A percentile compares a stretch with the other conserved stretches of the same genome.
These are phyloP conservation scores for Phytopythium litorale DNA, from an alignment of 352 stramenopile genomes.

Conservation along the genomic window DNA sequence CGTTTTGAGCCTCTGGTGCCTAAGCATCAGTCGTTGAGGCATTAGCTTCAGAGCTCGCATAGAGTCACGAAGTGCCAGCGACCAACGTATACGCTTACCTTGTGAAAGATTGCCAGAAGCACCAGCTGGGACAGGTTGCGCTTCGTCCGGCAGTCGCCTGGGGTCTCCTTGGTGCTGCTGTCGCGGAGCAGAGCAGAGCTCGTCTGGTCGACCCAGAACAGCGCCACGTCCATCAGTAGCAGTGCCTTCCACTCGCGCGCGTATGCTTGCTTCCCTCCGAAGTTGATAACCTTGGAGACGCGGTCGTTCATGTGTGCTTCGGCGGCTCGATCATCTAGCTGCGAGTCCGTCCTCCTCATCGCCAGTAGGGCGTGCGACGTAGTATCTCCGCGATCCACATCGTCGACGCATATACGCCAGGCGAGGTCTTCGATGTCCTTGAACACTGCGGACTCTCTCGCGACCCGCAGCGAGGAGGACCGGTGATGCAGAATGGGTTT, in stretches of 20 bases:
- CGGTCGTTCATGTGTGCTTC: constrained; percentile 27
- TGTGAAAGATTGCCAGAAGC: constrained; percentile 38
- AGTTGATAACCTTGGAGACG: constrained; percentile 43
- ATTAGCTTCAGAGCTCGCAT: background rate
- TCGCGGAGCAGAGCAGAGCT: background rate
- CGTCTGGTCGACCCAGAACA: constrained; percentile 50
- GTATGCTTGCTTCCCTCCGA: constrained; percentile 65
- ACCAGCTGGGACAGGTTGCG: constrained; percentile 15
- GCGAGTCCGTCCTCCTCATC: background rate
- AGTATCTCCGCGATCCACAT: background rate
- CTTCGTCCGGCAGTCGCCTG: constrained; percentile 13
- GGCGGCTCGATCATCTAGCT: constrained; percentile 10
- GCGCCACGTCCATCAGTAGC: constrained; percentile 66
- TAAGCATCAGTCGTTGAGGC: constrained; percentile 9
- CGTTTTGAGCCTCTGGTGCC: constrained; percentile 45
- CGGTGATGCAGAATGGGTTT: constrained; percentile 78
- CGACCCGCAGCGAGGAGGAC: constrained; percentile 43
- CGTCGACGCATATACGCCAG: constrained; percentile 12
- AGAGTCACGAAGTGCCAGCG: background rate
- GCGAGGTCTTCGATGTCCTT: constrained; percentile 41
- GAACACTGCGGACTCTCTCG: constrained; percentile 44
- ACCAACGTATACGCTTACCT: constrained; percentile 15
- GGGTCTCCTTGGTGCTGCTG: constrained; percentile 9
- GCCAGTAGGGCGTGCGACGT: background rate
- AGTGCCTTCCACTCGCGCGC: constrained; percentile 73